A percentile compares a stretch with the other conserved stretches of the same genome.
Conservation (phyloP, 2,329 filamentous ascomycete genomes). For the Claviceps sp. region DNA sequence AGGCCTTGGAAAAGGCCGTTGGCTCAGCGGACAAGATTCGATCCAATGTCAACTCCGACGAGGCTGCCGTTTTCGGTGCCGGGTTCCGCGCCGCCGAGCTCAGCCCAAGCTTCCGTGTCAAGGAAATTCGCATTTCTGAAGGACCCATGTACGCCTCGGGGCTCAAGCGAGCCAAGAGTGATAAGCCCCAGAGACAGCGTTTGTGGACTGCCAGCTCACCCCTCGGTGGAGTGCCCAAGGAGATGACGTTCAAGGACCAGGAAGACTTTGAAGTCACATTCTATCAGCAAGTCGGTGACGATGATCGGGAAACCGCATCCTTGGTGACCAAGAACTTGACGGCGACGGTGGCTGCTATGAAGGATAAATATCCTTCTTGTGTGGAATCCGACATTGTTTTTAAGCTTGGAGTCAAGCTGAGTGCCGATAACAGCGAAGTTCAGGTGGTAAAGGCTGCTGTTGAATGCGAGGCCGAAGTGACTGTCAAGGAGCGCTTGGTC, state of each 20-base stretch:
- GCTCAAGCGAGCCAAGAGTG: slow-evolving; percentile 58
- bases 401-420: slow-evolving; percentile 64
- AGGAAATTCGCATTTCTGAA: slow-evolving; percentile 83
- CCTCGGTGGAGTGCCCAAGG: slow-evolving; percentile 63
- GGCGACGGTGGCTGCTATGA: slow-evolving; percentile 62
- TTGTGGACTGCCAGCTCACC: slow-evolving; percentile 70
- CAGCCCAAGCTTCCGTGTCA: slow-evolving; percentile 92
- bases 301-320: slow-evolving; percentile 48
- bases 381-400: slow-evolving; percentile 63
- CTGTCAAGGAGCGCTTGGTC: slow-evolving; percentile 66
- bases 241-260: slow-evolving; percentile 69
- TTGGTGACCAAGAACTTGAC: slow-evolving; percentile 79
- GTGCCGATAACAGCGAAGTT: slow-evolving; percentile 61
- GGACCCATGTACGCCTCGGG: slow-evolving; percentile 58
- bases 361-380: slow-evolving; percentile 62
- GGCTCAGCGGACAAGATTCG: slow-evolving; percentile 68
- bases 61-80: slow-evolving; percentile 90
- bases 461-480: slow-evolving; percentile 68
- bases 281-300: slow-evolving; percentile 53
- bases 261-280: slow-evolving; percentile 72
- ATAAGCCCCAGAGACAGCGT: slow-evolving; percentile 63
- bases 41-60: slow-evolving; percentile 91
- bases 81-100: slow-evolving; percentile 87
- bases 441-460: slow-evolving; percentile 63
- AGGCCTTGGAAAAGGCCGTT: slow-evolving; percentile 62